Percentiles rank a stretch among this genome's conserved stretches.
Conservation (phyloP, 805 yeast genomes). For the Yarrowia yakushimensis region DNA sequence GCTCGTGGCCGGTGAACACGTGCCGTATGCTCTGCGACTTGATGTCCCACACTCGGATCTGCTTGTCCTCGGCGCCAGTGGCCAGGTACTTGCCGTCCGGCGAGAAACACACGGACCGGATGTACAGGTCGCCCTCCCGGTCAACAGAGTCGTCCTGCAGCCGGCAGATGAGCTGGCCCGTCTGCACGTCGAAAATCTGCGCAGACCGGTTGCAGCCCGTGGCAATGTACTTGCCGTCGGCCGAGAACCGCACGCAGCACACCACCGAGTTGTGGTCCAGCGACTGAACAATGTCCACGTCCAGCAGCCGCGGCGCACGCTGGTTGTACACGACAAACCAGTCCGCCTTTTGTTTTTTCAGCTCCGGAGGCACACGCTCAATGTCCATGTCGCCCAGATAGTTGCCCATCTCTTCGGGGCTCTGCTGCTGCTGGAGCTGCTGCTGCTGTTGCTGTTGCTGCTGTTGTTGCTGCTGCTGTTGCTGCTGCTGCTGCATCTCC, state of each 20-base stretch:
- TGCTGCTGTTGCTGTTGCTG: slow-evolving; percentile 30
- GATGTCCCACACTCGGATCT: slow-evolving; percentile 93
- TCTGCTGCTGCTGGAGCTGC: slow-evolving; percentile 32
- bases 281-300: slow-evolving; percentile 84
- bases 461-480: slow-evolving; percentile 32
- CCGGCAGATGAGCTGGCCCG: slow-evolving; percentile 85
- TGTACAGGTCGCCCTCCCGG: slow-evolving; percentile 77
- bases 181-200: slow-evolving; percentile 86
- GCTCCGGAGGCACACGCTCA: slow-evolving; percentile 65
- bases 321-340: slow-evolving; percentile 90
- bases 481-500: slow-evolving; percentile 32
- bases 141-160: slow-evolving; percentile 77
- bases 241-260: slow-evolving; percentile 91
- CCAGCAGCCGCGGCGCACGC: slow-evolving; percentile 68
- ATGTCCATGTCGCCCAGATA: slow-evolving; percentile 65
- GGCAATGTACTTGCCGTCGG: slow-evolving; percentile 87
- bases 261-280: slow-evolving; percentile 92
- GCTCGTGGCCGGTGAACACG: slow-evolving; percentile 85
- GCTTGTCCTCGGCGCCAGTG: slow-evolving; percentile 76
- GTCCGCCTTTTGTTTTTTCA: slow-evolving; percentile 78
- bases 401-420: slow-evolving; percentile 36
- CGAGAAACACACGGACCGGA: slow-evolving; percentile 92
- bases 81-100: slow-evolving; percentile 93
- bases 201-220: slow-evolving; percentile 97
- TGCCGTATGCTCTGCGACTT: slow-evolving; percentile 80